A percentile compares a stretch with the other conserved stretches of the same genome.
Conservation (phyloP, 106 monocot species). For the Apostasia ramifera region DNA sequence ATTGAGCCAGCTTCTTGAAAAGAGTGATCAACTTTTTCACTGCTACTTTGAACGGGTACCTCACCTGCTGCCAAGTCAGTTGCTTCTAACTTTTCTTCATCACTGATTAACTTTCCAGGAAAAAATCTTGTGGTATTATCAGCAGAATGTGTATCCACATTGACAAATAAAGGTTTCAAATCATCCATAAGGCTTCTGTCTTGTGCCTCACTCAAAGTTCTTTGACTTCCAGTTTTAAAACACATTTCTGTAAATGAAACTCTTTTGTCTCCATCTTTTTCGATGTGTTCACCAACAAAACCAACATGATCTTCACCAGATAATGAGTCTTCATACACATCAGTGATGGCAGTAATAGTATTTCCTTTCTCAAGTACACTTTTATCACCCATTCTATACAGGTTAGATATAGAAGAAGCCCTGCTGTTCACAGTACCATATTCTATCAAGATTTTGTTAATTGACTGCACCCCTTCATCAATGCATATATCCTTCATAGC, state of each 20-base stretch:
- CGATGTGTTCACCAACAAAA: neutral
- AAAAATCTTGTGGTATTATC: neutral
- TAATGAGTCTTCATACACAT: neutral
- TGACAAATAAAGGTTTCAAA: neutral
- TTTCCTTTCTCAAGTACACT: neutral
- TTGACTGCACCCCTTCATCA: constrained; percentile 34
- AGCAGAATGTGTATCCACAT: neutral
- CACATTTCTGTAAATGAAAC: constrained; percentile 5
- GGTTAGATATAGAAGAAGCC: neutral
- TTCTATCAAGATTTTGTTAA: constrained; percentile 24
- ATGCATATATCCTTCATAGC: constrained; percentile 63
- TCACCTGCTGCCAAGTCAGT: neutral
- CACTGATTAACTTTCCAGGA: constrained; percentile 9
- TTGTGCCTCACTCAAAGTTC: neutral
- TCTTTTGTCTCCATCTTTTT: neutral
- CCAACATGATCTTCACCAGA: neutral
- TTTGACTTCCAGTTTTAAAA: constrained; percentile 5
- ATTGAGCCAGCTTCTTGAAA: neutral
- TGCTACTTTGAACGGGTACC: constrained; percentile 1
- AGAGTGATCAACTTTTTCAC: neutral
- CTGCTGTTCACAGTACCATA: neutral
- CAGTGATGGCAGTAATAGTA: neutral
- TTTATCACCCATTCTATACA: neutral
- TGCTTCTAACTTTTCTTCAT: neutral
- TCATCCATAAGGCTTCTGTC: neutral